A percentile compares a stretch with the other conserved stretches of the same genome.
phyloP scores from a whole-genome alignment of 495 filamentous ascomycete species.

The Oidiodendron maius region DNA sequence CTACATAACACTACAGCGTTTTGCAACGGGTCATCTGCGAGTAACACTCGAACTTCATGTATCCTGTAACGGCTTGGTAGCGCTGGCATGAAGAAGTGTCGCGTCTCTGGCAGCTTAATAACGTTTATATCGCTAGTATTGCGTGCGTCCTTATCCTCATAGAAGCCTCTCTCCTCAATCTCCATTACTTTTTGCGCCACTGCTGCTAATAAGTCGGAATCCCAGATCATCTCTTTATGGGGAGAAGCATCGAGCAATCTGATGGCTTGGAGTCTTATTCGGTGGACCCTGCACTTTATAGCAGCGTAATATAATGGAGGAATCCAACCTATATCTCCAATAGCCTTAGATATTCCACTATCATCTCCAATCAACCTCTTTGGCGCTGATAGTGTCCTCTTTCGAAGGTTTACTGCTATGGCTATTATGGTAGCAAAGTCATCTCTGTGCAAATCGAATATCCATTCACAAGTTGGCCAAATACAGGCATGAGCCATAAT shows the following conservation, averaged over 20 bases:
- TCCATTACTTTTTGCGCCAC: conserved; percentile 9
- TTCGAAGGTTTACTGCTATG: conserved; percentile 26
- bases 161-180: conserved; percentile 12
- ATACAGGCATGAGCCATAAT: conserved; percentile 41
- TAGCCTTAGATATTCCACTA: conserved; percentile 1
- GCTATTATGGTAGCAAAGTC: conserved; percentile 33
- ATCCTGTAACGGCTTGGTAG: conserved; percentile 6
- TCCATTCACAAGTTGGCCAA: conserved; percentile 25
- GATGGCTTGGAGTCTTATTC: conserved; percentile 12
- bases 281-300: conserved; percentile 9
- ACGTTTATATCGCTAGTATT: conserved; percentile 2
- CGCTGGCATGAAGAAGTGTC: background rate
- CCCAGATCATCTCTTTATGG: conserved; percentile 39
- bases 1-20: conserved; percentile 13
- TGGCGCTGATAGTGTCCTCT: conserved; percentile 7
- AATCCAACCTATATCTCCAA: conserved; percentile 14
- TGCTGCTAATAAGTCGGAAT: conserved; percentile 10
- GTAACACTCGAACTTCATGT: conserved; percentile 8
- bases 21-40: conserved; percentile 10
- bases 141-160: background rate
- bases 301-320: conserved; percentile 13
- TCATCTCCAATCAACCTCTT: background rate
- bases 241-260: conserved; percentile 15
- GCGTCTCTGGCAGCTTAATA: background rate
- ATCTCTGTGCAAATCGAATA: conserved; percentile 35